Evolutionary conservation across 116 monocot genomes (phyloP).

Genomic region (Iris pallida): DNA sequence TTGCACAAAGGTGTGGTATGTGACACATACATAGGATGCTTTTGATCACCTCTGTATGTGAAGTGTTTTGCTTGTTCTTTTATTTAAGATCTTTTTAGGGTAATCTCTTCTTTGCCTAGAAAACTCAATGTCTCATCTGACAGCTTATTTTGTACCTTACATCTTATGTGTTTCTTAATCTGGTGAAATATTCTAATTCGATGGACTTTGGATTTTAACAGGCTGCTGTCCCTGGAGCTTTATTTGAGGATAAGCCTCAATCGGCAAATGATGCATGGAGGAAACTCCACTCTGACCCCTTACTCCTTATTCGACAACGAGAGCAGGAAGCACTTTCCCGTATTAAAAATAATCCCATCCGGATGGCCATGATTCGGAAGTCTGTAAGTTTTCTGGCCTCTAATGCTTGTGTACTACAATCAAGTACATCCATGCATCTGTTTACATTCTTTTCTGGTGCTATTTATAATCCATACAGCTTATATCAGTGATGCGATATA

Average conservation of each 20-base stretch:
- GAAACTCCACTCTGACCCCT: slow-evolving; percentile 94
- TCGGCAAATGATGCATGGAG: slow-evolving; percentile 98
- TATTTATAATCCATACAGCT: no score
- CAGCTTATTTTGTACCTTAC: no score
- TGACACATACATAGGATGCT: no score
- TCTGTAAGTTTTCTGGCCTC: slow-evolving; percentile 54
- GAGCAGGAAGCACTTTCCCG: slow-evolving; percentile 86
- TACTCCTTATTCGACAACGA: slow-evolving; percentile 81
- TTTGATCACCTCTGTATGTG: no score
- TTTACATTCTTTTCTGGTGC: not conserved
- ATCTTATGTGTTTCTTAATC: no score
- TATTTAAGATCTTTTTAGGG: no score
- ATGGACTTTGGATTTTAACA: slow-evolving; percentile 21
- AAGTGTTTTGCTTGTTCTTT: no score
- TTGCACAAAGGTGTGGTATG: no score
- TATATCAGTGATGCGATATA: not conserved
- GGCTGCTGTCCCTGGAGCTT: slow-evolving; percentile 83
- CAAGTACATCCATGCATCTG: not conserved
- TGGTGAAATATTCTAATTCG: no score
- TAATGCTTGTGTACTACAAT: not conserved
- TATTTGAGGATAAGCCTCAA: slow-evolving; percentile 96
- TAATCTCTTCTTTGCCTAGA: no score
- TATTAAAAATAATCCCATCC: slow-evolving; percentile 93
- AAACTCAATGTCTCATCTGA: no score
- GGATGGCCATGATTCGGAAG: slow-evolving; percentile 91